Percentiles rank a stretch among this genome's conserved stretches.
These are phyloP conservation scores for Gastrolobium villosum DNA, from an alignment of 306 rosid species.

Conservation along the genomic window DNA sequence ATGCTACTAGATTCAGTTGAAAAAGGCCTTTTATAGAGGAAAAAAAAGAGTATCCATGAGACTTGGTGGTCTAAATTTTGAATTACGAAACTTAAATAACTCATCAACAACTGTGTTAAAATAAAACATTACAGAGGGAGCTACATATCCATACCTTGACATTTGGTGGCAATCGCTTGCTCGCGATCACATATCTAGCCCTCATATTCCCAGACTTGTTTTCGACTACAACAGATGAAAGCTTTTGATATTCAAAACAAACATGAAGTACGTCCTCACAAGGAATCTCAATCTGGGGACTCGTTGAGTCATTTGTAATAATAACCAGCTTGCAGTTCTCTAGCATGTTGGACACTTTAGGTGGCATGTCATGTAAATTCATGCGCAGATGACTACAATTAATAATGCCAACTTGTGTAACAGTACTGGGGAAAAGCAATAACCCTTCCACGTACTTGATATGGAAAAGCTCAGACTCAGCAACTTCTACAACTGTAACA, in stretches of 20 bases:
- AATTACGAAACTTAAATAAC: background rate
- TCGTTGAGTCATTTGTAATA: conserved; percentile 80
- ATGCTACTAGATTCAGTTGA: no score
- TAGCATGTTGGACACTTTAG: conserved; percentile 50
- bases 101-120: no score
- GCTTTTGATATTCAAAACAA: conserved; percentile 66
- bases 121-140: no score
- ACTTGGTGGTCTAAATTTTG: no score
- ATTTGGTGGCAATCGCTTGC: conserved; percentile 49
- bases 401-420: conserved; percentile 80
- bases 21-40: no score
- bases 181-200: conserved; percentile 52
- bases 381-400: conserved; percentile 60
- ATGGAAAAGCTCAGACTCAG: conserved; percentile 63
- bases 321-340: conserved; percentile 70
- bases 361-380: conserved; percentile 50
- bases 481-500: conserved; percentile 64
- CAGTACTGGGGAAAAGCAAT: conserved; percentile 81
- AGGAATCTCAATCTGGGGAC: conserved; percentile 76
- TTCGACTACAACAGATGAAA: conserved; percentile 59
- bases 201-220: conserved; percentile 51
- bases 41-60: no score
- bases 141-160: conserved; percentile 56
- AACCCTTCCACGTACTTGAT: conserved; percentile 75
- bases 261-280: conserved; percentile 68